Conservation (phyloP, 192 early-diverging fungal species). For the Coemansia sp. region DNA sequence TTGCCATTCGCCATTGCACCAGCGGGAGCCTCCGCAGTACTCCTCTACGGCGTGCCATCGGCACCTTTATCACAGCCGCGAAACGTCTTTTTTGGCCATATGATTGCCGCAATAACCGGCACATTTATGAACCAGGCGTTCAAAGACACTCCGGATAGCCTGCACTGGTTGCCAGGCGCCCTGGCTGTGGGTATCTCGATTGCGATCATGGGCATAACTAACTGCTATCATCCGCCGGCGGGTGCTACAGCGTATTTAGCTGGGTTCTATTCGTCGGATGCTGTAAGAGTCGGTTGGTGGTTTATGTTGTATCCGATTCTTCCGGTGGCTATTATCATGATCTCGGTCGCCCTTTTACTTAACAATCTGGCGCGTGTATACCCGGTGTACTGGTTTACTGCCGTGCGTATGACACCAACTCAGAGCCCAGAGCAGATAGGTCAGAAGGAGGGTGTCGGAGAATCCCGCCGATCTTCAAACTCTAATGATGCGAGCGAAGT, state of each 20-base stretch:
- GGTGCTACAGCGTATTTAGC: conserved; percentile 51
- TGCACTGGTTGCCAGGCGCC: conserved; percentile 48
- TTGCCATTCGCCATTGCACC: conserved; percentile 54
- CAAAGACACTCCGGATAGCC: conserved; percentile 24
- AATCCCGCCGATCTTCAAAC: background rate
- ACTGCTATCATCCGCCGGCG: conserved; percentile 54
- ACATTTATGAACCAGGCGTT: conserved; percentile 51
- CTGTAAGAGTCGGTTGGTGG: conserved; percentile 49
- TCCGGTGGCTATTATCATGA: conserved; percentile 39
- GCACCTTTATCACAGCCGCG: conserved; percentile 51
- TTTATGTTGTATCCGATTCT: conserved; percentile 52
- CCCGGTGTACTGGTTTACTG: conserved; percentile 52
- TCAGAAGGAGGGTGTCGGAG: background rate
- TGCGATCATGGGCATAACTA: conserved; percentile 47
- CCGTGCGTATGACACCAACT: conserved; percentile 18
- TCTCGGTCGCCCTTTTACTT: conserved; percentile 30
- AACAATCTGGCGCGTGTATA: conserved; percentile 51
- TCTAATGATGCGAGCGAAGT: conserved; percentile 2
- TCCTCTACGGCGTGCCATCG: conserved; percentile 44
- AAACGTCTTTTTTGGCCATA: conserved; percentile 43
- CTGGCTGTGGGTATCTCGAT: conserved; percentile 48
- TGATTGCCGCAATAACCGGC: conserved; percentile 41
- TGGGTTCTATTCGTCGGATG: conserved; percentile 24
- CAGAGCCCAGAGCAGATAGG: background rate
- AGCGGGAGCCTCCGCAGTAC: conserved; percentile 44